These are phyloP conservation scores for Aspergillus affinis DNA, from an alignment of 495 filamentous ascomycete genomes.

Conservation along the genomic window DNA sequence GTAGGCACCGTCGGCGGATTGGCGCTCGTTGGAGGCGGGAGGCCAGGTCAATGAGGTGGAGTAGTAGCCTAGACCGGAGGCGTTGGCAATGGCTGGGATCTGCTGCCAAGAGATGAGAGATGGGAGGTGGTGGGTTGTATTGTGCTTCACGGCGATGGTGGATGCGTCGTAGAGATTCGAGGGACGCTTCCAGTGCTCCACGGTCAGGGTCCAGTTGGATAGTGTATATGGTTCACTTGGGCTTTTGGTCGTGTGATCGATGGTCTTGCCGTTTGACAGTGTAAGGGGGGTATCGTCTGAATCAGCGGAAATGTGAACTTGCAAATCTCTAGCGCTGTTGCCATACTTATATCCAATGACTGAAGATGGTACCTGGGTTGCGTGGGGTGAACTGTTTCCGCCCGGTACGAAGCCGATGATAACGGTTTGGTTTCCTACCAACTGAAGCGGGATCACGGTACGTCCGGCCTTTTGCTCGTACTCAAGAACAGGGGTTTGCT, in stretches of 20 bases:
- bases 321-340: slow-evolving; percentile 4
- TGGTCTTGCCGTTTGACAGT: slow-evolving; percentile 28
- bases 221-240: slow-evolving; percentile 21
- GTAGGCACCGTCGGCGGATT: slow-evolving; percentile 23
- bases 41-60: slow-evolving; percentile 38
- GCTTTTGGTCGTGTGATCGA: slow-evolving; percentile 15
- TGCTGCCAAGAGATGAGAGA: slow-evolving; percentile 38
- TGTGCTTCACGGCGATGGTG: slow-evolving; percentile 26
- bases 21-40: slow-evolving; percentile 7
- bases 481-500: slow-evolving; percentile 28
- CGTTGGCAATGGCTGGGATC: slow-evolving; percentile 59
- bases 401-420: slow-evolving; percentile 33
- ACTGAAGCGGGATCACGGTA: slow-evolving; percentile 27
- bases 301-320: slow-evolving; percentile 20
- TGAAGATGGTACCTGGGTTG: slow-evolving; percentile 12
- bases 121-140: slow-evolving; percentile 30
- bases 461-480: slow-evolving; percentile 24
- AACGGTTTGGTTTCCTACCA: slow-evolving; percentile 35
- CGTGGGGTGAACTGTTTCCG: slow-evolving; percentile 6
- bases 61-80: slow-evolving; percentile 63
- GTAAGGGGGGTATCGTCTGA: slow-evolving; percentile 10
- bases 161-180: slow-evolving; percentile 28
- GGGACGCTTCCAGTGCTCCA: slow-evolving; percentile 42
- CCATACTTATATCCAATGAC: slow-evolving; percentile 23
- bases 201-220: slow-evolving; percentile 41